Conservation (phyloP, 169 alveolate genomes). For the Eimeria acervulina region DNA sequence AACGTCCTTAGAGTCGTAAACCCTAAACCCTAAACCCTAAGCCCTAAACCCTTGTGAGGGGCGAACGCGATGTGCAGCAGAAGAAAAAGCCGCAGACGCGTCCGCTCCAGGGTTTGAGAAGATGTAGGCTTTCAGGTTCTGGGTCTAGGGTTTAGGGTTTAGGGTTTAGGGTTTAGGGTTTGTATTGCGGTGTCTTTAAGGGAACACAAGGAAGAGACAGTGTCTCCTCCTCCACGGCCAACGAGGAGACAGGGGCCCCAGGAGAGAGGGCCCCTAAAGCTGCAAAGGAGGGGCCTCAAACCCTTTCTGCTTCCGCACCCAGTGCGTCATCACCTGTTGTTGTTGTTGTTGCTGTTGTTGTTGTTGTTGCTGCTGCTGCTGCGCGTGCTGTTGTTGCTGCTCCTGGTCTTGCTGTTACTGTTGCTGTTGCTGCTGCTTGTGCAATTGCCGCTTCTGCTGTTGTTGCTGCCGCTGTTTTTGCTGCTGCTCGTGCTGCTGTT, state of each 20-base stretch:
- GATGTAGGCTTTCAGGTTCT: neutral
- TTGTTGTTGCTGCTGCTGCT: neutral
- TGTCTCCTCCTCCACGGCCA: neutral
- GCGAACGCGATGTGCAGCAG: neutral
- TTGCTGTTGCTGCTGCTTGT: too few relatives aligned
- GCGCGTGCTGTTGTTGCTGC: neutral
- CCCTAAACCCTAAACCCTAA: constrained; percentile 24
- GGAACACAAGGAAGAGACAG: neutral
- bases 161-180: constrained; percentile 62
- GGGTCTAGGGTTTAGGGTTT: constrained; percentile 50
- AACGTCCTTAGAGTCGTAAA: neutral
- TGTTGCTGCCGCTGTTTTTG: neutral
- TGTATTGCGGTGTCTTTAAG: neutral
- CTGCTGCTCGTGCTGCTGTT: constrained; percentile 8
- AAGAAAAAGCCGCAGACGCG: neutral
- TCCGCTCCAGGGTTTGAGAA: neutral
- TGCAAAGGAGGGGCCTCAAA: constrained; percentile 17
- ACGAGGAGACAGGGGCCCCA: neutral
- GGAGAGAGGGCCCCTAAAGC: neutral
- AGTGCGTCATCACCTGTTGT: neutral
- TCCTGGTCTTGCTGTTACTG: neutral
- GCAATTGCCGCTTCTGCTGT: neutral
- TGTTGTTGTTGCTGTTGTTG: neutral
- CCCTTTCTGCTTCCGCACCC: neutral
- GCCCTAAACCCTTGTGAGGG: constrained; percentile 22